Conservation (phyloP, 345 rosid genomes). For the Eutrema heterophyllum region DNA sequence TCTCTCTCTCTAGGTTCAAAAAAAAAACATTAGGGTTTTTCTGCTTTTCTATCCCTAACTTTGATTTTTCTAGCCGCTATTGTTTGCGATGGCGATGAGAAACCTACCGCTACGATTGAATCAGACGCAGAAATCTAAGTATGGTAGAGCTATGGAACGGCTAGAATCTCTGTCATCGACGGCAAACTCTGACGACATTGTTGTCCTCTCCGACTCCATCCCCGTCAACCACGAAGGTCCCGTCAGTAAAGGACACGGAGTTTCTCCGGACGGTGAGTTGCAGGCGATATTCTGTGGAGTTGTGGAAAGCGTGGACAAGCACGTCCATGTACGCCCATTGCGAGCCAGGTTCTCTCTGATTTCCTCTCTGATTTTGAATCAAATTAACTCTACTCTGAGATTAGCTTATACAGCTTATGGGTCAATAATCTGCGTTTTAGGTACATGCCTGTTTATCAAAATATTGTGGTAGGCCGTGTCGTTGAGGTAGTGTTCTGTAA, state of each 20-base stretch:
- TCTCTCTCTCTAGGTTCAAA: no score
- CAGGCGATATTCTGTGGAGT: conserved; percentile 83
- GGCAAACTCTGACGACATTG: conserved; percentile 36
- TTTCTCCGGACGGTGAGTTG: conserved; percentile 63
- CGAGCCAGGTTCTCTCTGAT: conserved; percentile 36
- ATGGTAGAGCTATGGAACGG: conserved; percentile 60
- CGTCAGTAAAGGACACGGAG: conserved; percentile 71
- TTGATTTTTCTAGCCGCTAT: no score
- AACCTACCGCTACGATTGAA: conserved; percentile 50
- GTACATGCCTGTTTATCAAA: conserved; percentile 91
- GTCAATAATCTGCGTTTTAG: conserved; percentile 24
- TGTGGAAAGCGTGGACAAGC: conserved; percentile 88
- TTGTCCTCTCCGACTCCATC: conserved; percentile 66
- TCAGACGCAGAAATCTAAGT: conserved; percentile 71
- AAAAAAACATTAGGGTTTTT: no score
- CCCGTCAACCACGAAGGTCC: conserved; percentile 74
- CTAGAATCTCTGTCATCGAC: conserved; percentile 58
- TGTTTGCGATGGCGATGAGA: conserved; percentile 36
- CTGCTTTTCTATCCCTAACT: no score
- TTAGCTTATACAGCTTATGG: neutral
- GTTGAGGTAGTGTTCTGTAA: conserved; percentile 50
- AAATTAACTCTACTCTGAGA: neutral
- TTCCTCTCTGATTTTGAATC: neutral
- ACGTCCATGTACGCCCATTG: conserved; percentile 68
- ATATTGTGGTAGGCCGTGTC: conserved; percentile 83